Evolutionary conservation across 169 alveolate species (phyloP).

Genomic region (Eimeria maxima): DNA sequence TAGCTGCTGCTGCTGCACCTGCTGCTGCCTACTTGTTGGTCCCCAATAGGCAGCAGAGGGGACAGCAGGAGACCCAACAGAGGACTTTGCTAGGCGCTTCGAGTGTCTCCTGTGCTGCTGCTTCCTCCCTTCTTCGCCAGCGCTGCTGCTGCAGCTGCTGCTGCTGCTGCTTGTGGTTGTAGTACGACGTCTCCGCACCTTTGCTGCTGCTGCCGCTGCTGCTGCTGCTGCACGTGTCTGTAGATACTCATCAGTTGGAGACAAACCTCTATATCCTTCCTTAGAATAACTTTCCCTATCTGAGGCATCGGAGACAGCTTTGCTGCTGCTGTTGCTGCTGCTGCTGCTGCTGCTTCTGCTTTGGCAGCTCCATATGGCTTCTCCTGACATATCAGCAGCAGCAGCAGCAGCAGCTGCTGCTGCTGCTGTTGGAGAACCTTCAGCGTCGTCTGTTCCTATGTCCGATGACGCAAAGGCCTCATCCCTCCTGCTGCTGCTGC

Average conservation of each 20-base stretch:
- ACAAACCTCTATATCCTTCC: background rate
- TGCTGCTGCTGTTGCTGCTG: conserved; percentile 76
- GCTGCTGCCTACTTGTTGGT: background rate
- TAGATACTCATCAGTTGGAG: background rate
- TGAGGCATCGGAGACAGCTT: background rate
- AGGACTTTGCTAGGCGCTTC: background rate
- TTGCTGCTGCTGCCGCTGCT: too few species aligned
- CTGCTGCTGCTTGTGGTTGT: too few species aligned
- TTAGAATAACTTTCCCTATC: background rate
- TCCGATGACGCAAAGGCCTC: background rate
- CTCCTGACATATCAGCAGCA: background rate
- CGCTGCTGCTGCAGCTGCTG: too few species aligned
- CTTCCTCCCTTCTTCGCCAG: background rate
- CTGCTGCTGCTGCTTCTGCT: conserved; percentile 36
- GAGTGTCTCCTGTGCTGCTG: background rate
- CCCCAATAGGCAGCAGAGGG: background rate
- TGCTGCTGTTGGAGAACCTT: background rate
- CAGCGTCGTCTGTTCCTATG: background rate
- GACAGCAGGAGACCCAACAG: background rate
- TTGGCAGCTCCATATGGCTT: background rate
- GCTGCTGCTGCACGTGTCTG: too few species aligned
- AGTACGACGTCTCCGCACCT: too few species aligned
- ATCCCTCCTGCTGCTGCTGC: conserved; percentile 7
- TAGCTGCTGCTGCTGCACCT: background rate
- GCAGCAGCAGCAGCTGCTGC: conserved; percentile 40